Conservation (phyloP, 2,329 filamentous ascomycete species). For the Paracoccidioides lutzii region DNA sequence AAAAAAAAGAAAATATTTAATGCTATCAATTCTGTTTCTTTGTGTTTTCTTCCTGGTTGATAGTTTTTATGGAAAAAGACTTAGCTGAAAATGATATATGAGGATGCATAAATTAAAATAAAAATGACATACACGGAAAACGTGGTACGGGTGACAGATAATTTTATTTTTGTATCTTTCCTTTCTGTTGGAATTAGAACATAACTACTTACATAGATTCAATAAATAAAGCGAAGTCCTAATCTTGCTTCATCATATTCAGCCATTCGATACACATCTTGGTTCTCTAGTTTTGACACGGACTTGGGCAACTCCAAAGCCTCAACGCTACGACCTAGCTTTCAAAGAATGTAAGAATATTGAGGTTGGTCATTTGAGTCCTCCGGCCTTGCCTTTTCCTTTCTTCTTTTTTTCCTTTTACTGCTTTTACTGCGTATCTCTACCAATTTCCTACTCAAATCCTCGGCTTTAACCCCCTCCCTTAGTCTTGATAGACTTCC, state of each 20-base stretch:
- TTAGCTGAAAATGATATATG: not conserved
- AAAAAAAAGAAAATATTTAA: not conserved
- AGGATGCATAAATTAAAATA: not conserved
- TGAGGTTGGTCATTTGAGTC: slow-evolving; percentile 7
- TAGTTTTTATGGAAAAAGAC: not conserved
- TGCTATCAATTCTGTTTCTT: not conserved
- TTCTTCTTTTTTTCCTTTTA: not conserved
- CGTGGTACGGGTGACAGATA: too few species aligned
- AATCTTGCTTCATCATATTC: too few species aligned
- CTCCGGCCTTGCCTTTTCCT: slow-evolving; percentile 13
- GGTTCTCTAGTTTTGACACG: slow-evolving; percentile 6
- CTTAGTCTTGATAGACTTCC: slow-evolving; percentile 8
- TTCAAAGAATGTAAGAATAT: too few species aligned
- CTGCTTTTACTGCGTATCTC: not conserved
- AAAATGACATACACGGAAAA: not conserved
- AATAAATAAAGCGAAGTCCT: too few species aligned
- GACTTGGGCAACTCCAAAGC: too few species aligned
- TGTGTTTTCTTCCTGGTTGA: not conserved
- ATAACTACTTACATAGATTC: too few species aligned
- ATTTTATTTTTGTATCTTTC: too few species aligned
- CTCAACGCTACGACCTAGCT: too few species aligned
- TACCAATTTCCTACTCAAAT: slow-evolving; percentile 11
- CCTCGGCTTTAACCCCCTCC: slow-evolving; percentile 13
- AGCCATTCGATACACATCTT: too few species aligned
- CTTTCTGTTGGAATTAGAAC: too few species aligned